Base-by-base conservation (phyloP, 495 filamentous ascomycete species). In the Aspergillus cavernicola region DNA sequence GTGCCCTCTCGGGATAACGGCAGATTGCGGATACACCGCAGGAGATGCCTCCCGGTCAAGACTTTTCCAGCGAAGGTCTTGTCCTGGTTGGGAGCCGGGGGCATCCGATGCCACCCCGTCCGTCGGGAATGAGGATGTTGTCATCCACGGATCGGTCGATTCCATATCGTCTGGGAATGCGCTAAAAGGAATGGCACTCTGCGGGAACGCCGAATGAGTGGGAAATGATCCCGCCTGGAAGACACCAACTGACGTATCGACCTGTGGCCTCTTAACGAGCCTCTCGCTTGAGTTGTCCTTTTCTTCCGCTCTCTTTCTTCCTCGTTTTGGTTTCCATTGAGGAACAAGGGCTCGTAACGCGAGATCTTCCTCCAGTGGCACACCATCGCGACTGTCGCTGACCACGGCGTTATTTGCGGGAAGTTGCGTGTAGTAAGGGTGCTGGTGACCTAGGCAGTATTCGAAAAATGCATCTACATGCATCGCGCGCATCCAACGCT, bases 401-500 rank as follows among this genome's bases (percentile, higher is more conserved):
- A 83, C 79, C 6, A 84, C 75, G 42, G 82, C 77, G 40, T 80
- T 74, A 4, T 70, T 63, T 19, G 75, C 71, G 5, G 93, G 93
- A 9, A 96, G 81, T 49, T 95, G 84, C 16, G 83, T 87, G 72
- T 87, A 96, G 67, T 98, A 98, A 0, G 78, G 58, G 67, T 95
- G 90, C 13, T 80, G 77, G 48, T 92, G 90, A 29, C 84, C 83
- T 29, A 92, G 77, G 10, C 93, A 81, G 64, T 89, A 97, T 61
- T 96, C 90, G 66, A 97, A 97, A 65, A 97, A 98, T 15, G 92
- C 88, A 76, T 97, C 91, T 18, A 98, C 82, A 64, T 97, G 93
- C 89, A 96, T 95, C 1, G 93, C 92, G 62, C 89, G 90, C 89
- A 98, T 93, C 93, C 93, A 98, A 52, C 93, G 82, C 88, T 96